A percentile compares a stretch with the other conserved stretches of the same genome.
Conservation (phyloP, 78 protist genomes). For the Speleostelium caveatum region DNA sequence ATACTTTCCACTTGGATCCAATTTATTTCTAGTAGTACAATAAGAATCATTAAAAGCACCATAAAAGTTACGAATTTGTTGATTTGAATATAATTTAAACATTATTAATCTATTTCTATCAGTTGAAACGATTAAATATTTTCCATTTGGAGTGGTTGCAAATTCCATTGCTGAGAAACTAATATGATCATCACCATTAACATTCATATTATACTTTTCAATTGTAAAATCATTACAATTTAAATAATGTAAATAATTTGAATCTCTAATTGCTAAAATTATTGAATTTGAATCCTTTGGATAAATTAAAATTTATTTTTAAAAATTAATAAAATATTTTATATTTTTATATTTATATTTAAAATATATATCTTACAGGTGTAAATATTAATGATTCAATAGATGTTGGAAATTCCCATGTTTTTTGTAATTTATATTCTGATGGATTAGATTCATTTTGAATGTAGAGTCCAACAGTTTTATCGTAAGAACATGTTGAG, state of each 20-base stretch:
- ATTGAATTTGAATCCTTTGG: constrained; percentile 34
- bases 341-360: too few species aligned
- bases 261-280: constrained; percentile 37
- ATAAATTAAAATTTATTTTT: neutral
- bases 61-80: constrained; percentile 75
- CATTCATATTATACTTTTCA: constrained; percentile 67
- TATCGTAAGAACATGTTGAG: constrained; percentile 78
- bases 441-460: neutral
- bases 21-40: constrained; percentile 40
- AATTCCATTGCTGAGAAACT: constrained; percentile 79
- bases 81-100: constrained; percentile 20
- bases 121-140: constrained; percentile 71
- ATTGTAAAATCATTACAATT: neutral
- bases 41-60: constrained; percentile 67
- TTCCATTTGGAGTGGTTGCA: constrained; percentile 30
- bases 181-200: constrained; percentile 79
- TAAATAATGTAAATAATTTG: constrained; percentile 59
- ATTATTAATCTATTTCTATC: constrained; percentile 62
- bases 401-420: constrained; percentile 18
- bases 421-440: constrained; percentile 7
- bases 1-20: constrained; percentile 45
- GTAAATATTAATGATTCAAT: constrained; percentile 55
- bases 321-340: neutral
- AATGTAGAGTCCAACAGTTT: constrained; percentile 19
- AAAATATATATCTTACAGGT: neutral